Evolutionary conservation across 139 green algal species (phyloP).

Genomic region (Zygnema cylindricum): DNA sequence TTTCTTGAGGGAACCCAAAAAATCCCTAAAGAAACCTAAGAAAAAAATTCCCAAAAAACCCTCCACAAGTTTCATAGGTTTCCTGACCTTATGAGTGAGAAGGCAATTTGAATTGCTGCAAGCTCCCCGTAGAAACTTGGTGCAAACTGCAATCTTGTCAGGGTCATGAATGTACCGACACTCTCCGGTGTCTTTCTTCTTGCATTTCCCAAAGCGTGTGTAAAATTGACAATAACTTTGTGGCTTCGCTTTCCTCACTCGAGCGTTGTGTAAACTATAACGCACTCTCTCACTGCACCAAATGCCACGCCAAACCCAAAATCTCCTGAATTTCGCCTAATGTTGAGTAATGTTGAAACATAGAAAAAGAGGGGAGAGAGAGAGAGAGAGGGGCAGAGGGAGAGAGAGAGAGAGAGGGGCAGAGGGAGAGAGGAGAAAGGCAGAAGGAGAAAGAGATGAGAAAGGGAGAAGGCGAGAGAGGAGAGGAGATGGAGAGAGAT

Average conservation of each 20-base stretch:
- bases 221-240: not conserved
- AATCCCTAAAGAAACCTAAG: too few species aligned
- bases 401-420: too few species aligned
- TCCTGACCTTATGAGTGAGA: conserved; percentile 26
- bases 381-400: too few species aligned
- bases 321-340: too few species aligned
- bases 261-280: conserved; percentile 10
- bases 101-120: conserved; percentile 1
- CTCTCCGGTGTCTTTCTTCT: not conserved
- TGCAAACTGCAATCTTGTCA: conserved; percentile 32
- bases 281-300: conserved; percentile 20
- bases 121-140: conserved; percentile 21
- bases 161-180: conserved; percentile 27
- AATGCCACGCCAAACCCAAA: too few species aligned
- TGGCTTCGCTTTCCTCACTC: not conserved
- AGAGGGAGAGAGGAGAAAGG: too few species aligned
- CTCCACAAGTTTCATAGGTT: too few species aligned
- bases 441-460: not conserved
- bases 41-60: too few species aligned
- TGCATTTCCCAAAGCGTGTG: conserved; percentile 29
- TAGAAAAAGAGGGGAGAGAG: too few species aligned
- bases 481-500: not conserved
- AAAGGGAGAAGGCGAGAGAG: not conserved
- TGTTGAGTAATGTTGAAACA: too few species aligned
- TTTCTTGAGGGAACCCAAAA: too few species aligned